Conservation (phyloP, 495 filamentous ascomycete genomes). For the Delitschia confertaspora region DNA sequence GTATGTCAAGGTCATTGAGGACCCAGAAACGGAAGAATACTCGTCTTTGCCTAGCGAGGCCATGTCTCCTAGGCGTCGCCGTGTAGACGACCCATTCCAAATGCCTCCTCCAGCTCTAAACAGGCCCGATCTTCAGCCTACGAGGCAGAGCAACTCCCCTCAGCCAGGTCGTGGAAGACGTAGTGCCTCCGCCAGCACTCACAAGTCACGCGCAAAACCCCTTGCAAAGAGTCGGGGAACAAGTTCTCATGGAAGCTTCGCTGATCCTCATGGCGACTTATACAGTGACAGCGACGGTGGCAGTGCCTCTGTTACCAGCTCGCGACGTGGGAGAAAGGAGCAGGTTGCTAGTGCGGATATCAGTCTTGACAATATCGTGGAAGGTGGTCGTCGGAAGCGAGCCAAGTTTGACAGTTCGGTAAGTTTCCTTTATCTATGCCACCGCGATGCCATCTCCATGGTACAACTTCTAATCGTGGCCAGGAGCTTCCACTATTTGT, state of each 20-base stretch:
- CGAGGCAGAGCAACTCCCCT: constrained; percentile 78
- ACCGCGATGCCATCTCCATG: no score
- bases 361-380: constrained; percentile 93
- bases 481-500: constrained; percentile 94
- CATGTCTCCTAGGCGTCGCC: constrained; percentile 32
- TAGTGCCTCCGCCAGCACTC: constrained; percentile 59
- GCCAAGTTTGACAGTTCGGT: constrained; percentile 97
- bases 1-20: constrained; percentile 75
- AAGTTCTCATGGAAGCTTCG: constrained; percentile 55
- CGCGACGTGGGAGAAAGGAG: constrained; percentile 65
- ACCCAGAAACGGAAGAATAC: constrained; percentile 12
- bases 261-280: constrained; percentile 54
- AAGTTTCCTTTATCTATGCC: constrained; percentile 39
- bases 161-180: constrained; percentile 61
- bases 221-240: constrained; percentile 58
- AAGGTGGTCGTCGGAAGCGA: constrained; percentile 88
- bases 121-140: constrained; percentile 55
- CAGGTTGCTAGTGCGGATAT: constrained; percentile 90
- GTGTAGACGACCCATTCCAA: constrained; percentile 34
- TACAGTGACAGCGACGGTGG: constrained; percentile 78
- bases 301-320: constrained; percentile 57
- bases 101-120: constrained; percentile 43
- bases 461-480: constrained; percentile 10
- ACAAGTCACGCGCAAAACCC: constrained; percentile 55
- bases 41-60: constrained; percentile 19